These are phyloP conservation scores for Ceratocystis lukuohia DNA, from an alignment of 2,329 filamentous ascomycete genomes.

Conservation along the genomic window DNA sequence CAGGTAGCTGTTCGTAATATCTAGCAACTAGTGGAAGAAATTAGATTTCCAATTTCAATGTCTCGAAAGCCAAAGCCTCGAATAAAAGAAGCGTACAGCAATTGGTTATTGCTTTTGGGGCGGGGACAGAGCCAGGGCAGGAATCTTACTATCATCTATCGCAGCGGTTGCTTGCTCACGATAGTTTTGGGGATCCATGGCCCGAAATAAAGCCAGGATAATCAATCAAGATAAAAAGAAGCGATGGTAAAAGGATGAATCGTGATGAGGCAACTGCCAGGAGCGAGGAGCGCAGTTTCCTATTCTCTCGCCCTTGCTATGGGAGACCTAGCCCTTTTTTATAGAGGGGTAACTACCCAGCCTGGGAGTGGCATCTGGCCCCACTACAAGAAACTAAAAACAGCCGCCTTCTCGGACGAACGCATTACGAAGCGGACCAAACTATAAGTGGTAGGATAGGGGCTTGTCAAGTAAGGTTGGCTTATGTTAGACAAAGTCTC, in stretches of 20 bases:
- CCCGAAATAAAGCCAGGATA: not conserved
- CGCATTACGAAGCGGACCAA: not conserved
- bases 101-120: not conserved
- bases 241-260: not conserved
- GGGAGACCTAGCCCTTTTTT: not conserved
- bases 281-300: not conserved
- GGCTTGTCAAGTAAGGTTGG: not conserved
- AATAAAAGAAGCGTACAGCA: too few species aligned
- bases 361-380: not conserved
- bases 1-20: constrained; percentile 65
- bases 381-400: not conserved
- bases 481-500: not conserved
- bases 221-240: not conserved
- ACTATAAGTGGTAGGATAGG: not conserved
- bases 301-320: not conserved
- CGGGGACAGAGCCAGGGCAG: constrained; percentile 12
- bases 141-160: constrained; percentile 63
- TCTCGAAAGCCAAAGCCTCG: too few species aligned
- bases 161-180: constrained; percentile 60
- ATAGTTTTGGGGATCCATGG: constrained; percentile 72
- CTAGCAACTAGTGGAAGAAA: constrained; percentile 48
- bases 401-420: not conserved
- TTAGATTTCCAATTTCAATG: constrained; percentile 5
- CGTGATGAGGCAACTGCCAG: not conserved
- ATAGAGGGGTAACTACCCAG: not conserved